Base-by-base conservation (phyloP, 1,139 yeast species). In the Pichia sp. region DNA sequence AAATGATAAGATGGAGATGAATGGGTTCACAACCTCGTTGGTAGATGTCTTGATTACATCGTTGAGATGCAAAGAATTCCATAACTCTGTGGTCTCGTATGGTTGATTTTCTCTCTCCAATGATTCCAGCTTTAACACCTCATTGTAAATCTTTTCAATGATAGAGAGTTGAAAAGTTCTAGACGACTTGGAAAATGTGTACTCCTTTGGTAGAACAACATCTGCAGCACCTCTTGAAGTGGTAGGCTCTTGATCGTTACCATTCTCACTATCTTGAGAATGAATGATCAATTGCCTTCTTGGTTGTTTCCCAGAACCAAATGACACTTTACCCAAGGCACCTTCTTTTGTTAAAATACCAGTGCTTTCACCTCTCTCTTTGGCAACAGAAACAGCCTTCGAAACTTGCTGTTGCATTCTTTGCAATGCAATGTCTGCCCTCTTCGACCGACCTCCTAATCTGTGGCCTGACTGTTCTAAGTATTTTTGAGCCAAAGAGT, bases 351-450 rank as follows among this genome's bases (percentile, higher is more conserved):
- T 84, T 60, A 81, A 77, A 43, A 66, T 62, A 54, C 70, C 69
- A 65, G 80, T 78, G 75, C 85, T 87, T 61, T 95, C 93, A 65
- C 84, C 80, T 68, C 89, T 82, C 66, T 90, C 96, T 68, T 90
- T 88, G 42, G 97, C 97, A 52, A 90, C 95, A 49, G 95, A 88
- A 26, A 93, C 97, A 8, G 98, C 98, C 67, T 88, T 88, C 69
- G 92, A 96, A 55, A 95, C 97, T 73, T 93, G 98, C 68, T 92
- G 97, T 74, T 93, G 98, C 97, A 93, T 92, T 77, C 97, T 85
- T 73, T 89, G 97, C 65, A 92, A 78, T 0, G 97, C 97, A 62
- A 92, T 87, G 70, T 90, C 97, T n/a, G 95, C 93, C 67, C 96
- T 79, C 74, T 88, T 85, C 64, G 82, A 80, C 69, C 96, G 84